These are phyloP conservation scores for Tephrocybe rancida DNA, from an alignment of 768 basidiomycete genomes.

Conservation along the genomic window DNA sequence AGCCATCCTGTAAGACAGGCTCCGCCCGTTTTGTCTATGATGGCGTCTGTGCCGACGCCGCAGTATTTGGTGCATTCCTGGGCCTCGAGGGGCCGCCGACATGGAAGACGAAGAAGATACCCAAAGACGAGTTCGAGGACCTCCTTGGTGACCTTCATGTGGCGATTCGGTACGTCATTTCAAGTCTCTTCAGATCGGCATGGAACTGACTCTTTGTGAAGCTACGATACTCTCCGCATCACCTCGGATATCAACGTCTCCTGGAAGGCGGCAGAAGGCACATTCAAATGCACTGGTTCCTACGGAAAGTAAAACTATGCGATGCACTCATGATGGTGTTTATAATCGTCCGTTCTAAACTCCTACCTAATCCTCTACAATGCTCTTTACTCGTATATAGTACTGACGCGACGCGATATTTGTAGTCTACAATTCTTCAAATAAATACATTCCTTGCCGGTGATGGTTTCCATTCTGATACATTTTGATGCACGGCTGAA, in stretches of 20 bases:
- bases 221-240: constrained; percentile 41
- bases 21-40: constrained; percentile 53
- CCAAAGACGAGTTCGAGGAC: constrained; percentile 32
- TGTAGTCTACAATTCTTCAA: not conserved
- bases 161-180: constrained; percentile 40
- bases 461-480: not conserved
- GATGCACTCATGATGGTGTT: too few species aligned
- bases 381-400: not conserved
- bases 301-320: constrained; percentile 35
- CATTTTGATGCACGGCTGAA: too few species aligned
- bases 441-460: not conserved
- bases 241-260: constrained; percentile 47
- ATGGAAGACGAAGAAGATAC: constrained; percentile 52
- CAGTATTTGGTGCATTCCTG: constrained; percentile 48
- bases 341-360: not conserved
- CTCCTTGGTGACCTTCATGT: constrained; percentile 35
- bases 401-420: not conserved
- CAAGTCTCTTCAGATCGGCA: not conserved
- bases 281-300: constrained; percentile 58
- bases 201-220: constrained; percentile 18
- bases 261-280: constrained; percentile 47
- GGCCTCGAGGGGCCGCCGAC: constrained; percentile 44
- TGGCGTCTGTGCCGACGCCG: constrained; percentile 49
- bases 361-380: not conserved
- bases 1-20: constrained; percentile 47